Conservation (phyloP, 176 grass and related monocot genomes). For the Ananas comosus region DNA sequence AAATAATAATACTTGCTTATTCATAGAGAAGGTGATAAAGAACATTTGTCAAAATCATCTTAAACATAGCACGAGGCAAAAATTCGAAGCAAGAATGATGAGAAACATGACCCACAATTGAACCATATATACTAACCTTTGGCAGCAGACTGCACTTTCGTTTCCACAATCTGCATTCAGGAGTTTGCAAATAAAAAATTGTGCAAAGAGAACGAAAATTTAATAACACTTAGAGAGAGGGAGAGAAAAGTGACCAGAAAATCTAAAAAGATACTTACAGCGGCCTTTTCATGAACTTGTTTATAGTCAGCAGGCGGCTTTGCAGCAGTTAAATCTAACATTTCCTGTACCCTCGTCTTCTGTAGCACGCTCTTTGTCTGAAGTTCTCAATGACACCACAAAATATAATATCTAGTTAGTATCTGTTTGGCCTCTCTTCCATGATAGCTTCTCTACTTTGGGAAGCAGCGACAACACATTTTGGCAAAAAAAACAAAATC, state of each 20-base stretch:
- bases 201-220: not conserved
- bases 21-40: not conserved
- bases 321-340: conserved; percentile 28
- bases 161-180: conserved; percentile 31
- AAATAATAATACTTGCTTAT: too few relatives aligned
- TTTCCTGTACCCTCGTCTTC: conserved; percentile 20
- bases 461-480: too few relatives aligned
- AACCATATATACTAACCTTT: conserved; percentile 33
- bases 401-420: not conserved
- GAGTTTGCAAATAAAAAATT: not conserved
- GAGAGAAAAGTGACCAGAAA: conserved; percentile 6
- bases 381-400: not conserved
- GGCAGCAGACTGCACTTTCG: conserved; percentile 19
- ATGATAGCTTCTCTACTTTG: too few relatives aligned
- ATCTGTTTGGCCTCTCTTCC: too few relatives aligned
- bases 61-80: too few relatives aligned
- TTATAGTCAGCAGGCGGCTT: conserved; percentile 12
- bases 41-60: not conserved
- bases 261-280: conserved; percentile 28
- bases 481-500: too few relatives aligned
- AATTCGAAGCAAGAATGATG: not conserved
- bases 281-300: conserved; percentile 2
- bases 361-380: conserved; percentile 33
- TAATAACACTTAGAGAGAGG: not conserved
- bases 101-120: not conserved